Evolutionary conservation across 1,284 basidiomycete species (phyloP), one percentile per base, ranked within the genome.

Genomic region (Puccinia polysora): DNA sequence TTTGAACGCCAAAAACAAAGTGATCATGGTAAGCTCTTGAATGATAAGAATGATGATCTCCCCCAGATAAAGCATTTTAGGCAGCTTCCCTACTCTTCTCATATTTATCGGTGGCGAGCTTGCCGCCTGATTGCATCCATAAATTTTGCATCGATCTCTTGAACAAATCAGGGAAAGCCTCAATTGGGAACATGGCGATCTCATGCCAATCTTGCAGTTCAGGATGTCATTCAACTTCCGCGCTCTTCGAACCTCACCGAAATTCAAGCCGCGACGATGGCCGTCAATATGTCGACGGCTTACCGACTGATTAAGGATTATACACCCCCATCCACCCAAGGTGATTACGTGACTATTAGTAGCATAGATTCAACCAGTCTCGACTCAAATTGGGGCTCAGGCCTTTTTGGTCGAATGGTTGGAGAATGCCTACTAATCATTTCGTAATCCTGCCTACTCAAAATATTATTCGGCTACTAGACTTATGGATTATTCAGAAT

Each of bases 321-420:
- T 5, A 28, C 76, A 82, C 32, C 83, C 90, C 52, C 75, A 84
- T 65, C 80, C 83, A 62, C 88, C 85, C 0, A 30, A 40, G 28
- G 38, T 58, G 25, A 64, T 30, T 28, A 12, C 88, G 89, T 67
- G 90, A 87, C 86, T 82, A 92, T 5, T 79, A 91, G 20, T 90
- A 92, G 77, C 91, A 91, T 75, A 90, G 88, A 18, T 89, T 89
- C 0, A 92, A 91, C 76, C 89, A 88, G 75, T 88, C 89, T 28
- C 89, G 89, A 74, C 60, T 85, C 81, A 18, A 65, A 28, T 15
- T 5, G 64, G 38, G 36, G 25, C 30, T 34, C n/a, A n/a, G 43
- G 32, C 34, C n/a, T n/a, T n/a, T n/a, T n/a, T n/a, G n/a, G n/a
- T n/a, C n/a, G n/a, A n/a, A n/a, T n/a, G n/a, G n/a, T n/a, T n/a